Conservation (phyloP, 2,329 filamentous ascomycete genomes). For the Diaporthe sp. region DNA sequence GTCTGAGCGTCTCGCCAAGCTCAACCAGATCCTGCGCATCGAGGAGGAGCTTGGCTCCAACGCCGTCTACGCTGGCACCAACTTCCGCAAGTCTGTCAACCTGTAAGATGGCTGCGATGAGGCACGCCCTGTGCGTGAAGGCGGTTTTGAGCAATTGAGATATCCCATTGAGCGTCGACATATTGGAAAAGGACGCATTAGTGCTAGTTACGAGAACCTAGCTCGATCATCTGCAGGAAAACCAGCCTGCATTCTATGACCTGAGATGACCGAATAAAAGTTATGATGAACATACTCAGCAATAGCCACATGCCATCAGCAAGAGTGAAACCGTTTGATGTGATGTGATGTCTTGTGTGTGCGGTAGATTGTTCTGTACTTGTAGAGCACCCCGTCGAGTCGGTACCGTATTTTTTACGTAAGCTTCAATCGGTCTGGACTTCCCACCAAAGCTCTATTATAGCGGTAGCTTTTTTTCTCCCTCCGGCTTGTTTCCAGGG, state of each 20-base stretch:
- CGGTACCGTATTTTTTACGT: not conserved
- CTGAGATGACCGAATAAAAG: constrained; percentile 38
- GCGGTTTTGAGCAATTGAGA: constrained; percentile 19
- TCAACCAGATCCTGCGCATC: constrained; percentile 99
- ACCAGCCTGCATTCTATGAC: constrained; percentile 36
- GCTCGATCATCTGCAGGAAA: constrained; percentile 34
- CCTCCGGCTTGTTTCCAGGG: constrained; percentile 37
- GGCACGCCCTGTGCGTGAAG: constrained; percentile 4
- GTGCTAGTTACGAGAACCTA: constrained; percentile 31
- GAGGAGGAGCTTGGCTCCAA: constrained; percentile 97
- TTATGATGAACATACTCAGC: constrained; percentile 33
- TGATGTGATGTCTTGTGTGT: not conserved
- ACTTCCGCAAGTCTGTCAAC: constrained; percentile 93
- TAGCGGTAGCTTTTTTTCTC: not conserved
- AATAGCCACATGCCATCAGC: not conserved
- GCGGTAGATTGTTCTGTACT: not conserved
- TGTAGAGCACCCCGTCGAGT: not conserved
- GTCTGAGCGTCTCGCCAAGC: constrained; percentile 98
- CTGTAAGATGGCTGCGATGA: constrained; percentile 71
- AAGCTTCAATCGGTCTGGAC: not conserved
- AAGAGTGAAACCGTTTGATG: not conserved
- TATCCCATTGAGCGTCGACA: constrained; percentile 34
- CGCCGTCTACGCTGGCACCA: constrained; percentile 90
- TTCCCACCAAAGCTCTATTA: not conserved
- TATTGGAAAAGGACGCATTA: constrained; percentile 36